Conservation (phyloP, 1,284 basidiomycete genomes). For the Puccinia novopanici region DNA sequence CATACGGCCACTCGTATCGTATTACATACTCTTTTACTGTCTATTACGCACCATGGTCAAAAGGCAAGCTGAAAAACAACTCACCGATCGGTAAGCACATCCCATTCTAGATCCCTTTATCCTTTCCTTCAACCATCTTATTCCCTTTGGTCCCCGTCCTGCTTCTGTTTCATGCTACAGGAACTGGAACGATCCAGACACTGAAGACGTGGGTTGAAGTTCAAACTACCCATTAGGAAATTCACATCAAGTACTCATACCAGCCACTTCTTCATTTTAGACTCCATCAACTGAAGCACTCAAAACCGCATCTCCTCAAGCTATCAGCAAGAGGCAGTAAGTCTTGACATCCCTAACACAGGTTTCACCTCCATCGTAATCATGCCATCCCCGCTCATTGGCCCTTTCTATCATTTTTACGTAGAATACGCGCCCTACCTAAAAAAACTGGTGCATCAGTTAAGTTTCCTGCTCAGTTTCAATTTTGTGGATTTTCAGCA, state of each 20-base stretch:
- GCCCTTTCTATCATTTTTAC: neutral
- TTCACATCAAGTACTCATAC: neutral
- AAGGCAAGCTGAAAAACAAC: slow-evolving; percentile 43
- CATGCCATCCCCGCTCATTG: neutral
- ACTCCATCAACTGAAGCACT: slow-evolving; percentile 13
- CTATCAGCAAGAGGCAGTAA: slow-evolving; percentile 39
- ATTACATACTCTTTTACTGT: neutral
- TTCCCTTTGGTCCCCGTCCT: neutral
- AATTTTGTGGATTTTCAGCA: neutral
- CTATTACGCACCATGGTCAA: slow-evolving; percentile 27
- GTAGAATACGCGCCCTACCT: slow-evolving; percentile 8
- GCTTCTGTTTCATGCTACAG: neutral
- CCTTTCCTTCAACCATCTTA: too few relatives aligned
- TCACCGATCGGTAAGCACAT: slow-evolving; percentile 28
- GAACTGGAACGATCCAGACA: slow-evolving; percentile 31
- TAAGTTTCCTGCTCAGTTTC: neutral
- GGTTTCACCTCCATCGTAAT: neutral
- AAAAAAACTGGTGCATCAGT: slow-evolving; percentile 26
- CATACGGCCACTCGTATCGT: too few relatives aligned
- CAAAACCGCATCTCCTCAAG: slow-evolving; percentile 39
- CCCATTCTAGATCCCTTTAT: neutral
- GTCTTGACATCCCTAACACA: neutral
- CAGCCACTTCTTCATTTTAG: neutral
- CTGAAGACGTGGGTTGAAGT: slow-evolving; percentile 26
- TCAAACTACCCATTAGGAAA: neutral